Percentiles rank a stretch among this genome's conserved stretches.
These are phyloP conservation scores for Coniferiporia sulphurascens DNA, from an alignment of 1,284 basidiomycete genomes.

Conservation along the genomic window DNA sequence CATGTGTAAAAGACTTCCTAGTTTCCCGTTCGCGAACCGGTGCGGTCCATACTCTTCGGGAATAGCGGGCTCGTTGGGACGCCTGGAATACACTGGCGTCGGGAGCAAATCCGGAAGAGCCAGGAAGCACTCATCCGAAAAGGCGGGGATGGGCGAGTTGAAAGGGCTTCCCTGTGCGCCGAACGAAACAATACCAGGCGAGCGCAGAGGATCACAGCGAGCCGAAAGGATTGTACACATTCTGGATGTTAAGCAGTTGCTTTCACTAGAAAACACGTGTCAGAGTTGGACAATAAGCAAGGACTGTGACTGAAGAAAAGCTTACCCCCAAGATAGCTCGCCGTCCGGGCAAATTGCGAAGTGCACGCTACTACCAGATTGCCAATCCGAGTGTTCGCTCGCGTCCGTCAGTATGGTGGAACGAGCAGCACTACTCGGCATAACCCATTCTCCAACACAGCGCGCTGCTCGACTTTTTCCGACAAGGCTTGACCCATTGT, in stretches of 20 bases:
- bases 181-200: background rate
- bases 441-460: slow-evolving; percentile 5
- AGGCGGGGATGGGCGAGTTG: slow-evolving; percentile 4
- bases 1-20: slow-evolving; percentile 10
- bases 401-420: background rate
- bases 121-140: background rate
- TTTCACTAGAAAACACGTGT: background rate
- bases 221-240: slow-evolving; percentile 2
- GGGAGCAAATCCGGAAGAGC: background rate
- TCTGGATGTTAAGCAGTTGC: background rate
- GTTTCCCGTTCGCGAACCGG: slow-evolving; percentile 4
- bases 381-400: background rate
- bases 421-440: background rate
- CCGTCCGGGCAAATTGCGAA: background rate
- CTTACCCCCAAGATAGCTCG: background rate
- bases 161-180: background rate
- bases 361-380: background rate
- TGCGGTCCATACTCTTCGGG: slow-evolving; percentile 5
- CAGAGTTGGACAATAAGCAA: background rate
- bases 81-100: background rate
- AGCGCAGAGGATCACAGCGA: slow-evolving; percentile 1
- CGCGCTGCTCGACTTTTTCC: background rate
- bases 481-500: background rate
- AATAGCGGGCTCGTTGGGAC: background rate
- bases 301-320: background rate